These are phyloP conservation scores for Penicillium brasilianum DNA, from an alignment of 2,329 filamentous ascomycete genomes.

Conservation along the genomic window DNA sequence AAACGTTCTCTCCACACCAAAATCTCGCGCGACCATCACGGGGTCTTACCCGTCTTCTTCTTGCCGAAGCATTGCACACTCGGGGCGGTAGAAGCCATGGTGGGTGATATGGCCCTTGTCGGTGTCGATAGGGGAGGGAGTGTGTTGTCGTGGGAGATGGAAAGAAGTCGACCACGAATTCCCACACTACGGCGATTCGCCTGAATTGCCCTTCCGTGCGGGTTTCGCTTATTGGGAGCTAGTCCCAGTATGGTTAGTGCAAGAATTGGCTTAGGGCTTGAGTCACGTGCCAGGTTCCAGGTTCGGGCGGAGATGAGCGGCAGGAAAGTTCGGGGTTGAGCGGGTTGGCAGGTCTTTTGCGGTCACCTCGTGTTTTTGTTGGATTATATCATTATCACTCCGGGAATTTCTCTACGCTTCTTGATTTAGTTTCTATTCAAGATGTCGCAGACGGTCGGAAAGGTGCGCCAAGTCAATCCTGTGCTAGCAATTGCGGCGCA, in stretches of 20 bases:
- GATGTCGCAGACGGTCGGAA: conserved; percentile 54
- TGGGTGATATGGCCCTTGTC: conserved; percentile 54
- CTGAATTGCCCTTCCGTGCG: conserved; percentile 46
- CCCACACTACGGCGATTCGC: conserved; percentile 36
- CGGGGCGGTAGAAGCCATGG: conserved; percentile 73
- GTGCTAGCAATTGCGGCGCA: neutral
- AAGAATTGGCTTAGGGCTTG: conserved; percentile 32
- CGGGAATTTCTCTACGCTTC: neutral
- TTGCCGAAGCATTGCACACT: conserved; percentile 99
- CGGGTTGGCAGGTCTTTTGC: conserved; percentile 10
- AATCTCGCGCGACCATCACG: conserved; percentile 5
- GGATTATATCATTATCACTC: conserved; percentile 9
- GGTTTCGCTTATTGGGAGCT: conserved; percentile 49
- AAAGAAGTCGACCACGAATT: conserved; percentile 34
- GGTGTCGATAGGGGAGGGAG: conserved; percentile 46
- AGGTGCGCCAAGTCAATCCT: conserved; percentile 37
- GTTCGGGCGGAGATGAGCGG: conserved; percentile 18
- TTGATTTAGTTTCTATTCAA: conserved; percentile 17
- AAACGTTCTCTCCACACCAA: conserved; percentile 26
- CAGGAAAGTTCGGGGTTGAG: conserved; percentile 21
- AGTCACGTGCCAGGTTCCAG: conserved; percentile 38
- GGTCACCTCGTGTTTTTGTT: conserved; percentile 14
- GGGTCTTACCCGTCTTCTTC: conserved; percentile 73
- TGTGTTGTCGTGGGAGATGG: conserved; percentile 48
- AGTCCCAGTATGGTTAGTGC: conserved; percentile 19